phyloP scores from a whole-genome alignment of 305 asterid species.

The Fraxinus floribunda region DNA sequence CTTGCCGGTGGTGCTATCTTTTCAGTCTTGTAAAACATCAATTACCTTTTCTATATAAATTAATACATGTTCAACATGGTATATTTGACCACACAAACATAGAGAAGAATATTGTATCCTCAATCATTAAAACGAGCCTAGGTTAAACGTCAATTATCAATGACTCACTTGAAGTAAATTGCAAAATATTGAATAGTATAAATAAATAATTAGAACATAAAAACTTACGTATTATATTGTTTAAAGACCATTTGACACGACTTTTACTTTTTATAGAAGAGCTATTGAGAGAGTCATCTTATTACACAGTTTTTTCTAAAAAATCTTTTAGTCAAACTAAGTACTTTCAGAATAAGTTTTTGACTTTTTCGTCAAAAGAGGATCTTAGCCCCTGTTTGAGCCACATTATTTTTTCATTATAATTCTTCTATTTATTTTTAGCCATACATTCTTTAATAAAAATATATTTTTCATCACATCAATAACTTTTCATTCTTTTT shows the following conservation, averaged over 20 bases:
- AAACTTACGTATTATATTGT: too few species aligned
- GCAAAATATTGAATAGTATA: background rate
- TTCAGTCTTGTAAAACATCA: background rate
- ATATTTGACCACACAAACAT: background rate
- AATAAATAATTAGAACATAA: background rate
- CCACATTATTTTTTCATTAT: too few species aligned
- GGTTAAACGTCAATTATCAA: background rate
- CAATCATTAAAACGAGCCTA: background rate
- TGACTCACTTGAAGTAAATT: too few species aligned
- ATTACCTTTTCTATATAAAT: background rate
- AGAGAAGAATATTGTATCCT: background rate
- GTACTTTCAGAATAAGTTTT: too few species aligned
- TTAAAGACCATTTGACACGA: too few species aligned
- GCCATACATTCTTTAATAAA: too few species aligned
- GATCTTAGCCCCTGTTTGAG: too few species aligned
- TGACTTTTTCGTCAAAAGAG: background rate
- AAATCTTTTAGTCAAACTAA: too few species aligned
- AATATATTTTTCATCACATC: too few species aligned
- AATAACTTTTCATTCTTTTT: too few species aligned
- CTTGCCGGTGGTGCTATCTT: conserved; percentile 28
- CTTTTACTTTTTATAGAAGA: background rate
- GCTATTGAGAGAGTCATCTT: too few species aligned
- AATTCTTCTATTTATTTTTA: too few species aligned
- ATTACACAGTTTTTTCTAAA: background rate
- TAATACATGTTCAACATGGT: background rate